Percentiles rank a stretch among this genome's conserved stretches.
Evolutionary conservation across 768 basidiomycete genomes (phyloP).

Genomic region (Russula sp.): DNA sequence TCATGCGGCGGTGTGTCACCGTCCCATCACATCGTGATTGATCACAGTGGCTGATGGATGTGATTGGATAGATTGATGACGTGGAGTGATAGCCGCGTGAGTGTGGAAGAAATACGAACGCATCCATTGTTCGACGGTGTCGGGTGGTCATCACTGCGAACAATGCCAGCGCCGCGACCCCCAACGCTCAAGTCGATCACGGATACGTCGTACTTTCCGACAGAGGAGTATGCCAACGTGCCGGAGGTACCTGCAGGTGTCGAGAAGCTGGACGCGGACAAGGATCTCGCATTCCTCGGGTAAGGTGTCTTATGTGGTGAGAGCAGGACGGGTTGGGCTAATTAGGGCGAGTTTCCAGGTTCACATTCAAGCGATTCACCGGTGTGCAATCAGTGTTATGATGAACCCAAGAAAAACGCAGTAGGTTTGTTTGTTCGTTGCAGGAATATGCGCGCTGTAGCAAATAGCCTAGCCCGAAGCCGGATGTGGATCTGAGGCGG

Average conservation of each 20-base stretch:
- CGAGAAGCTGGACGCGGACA: conserved; percentile 41
- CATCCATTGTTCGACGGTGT: conserved; percentile 95
- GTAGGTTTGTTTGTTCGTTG: background rate
- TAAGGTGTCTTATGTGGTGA: conserved; percentile 24
- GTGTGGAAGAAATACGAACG: conserved; percentile 79
- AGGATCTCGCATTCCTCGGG: conserved; percentile 56
- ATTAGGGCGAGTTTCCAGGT: conserved; percentile 35
- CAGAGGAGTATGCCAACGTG: conserved; percentile 83
- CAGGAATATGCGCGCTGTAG: background rate
- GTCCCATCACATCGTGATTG: background rate
- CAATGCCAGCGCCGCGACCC: conserved; percentile 90
- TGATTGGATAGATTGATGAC: conserved; percentile 61
- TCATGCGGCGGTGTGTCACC: conserved; percentile 65
- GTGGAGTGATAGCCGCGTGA: conserved; percentile 70
- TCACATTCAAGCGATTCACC: conserved; percentile 77
- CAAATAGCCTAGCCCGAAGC: background rate
- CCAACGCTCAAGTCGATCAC: conserved; percentile 89
- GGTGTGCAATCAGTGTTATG: conserved; percentile 23
- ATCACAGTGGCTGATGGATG: background rate
- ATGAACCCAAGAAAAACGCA: background rate
- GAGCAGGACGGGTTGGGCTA: conserved; percentile 12
- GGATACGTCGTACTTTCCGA: conserved; percentile 96
- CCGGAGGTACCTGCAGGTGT: conserved; percentile 42
- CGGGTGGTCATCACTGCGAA: conserved; percentile 82
- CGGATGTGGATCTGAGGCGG: background rate